Base-by-base conservation (phyloP, 2,329 filamentous ascomycete species). In the Neofusicoccum sp. region DNA sequence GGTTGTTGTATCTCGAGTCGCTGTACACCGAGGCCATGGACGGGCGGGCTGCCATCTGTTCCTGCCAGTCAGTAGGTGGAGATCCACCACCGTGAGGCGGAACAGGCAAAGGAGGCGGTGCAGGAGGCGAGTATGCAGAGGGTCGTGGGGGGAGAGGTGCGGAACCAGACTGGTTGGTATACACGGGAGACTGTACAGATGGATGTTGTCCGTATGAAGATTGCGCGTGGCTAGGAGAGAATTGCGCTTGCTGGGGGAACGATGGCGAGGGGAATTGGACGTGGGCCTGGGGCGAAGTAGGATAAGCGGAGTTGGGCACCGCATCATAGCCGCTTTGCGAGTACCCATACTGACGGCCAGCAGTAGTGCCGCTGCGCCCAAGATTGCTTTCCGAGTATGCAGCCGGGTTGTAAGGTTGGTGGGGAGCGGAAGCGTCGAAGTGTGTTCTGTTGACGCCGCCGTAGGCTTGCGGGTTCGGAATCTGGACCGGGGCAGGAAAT, bases 381-480 rank as follows among this genome's bases (percentile, higher is more conserved):
- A 60, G 65, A 51, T 63, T 68, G 40, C 73, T 70, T 63, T 74
- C 73, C 31, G 74, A 73, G 63, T 79, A 79, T 11, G 74, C 73
- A 26, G 77, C 76, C n/a, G 77, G 77, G 62, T 78, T 78, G 68
- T 79, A 79, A 20, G 75, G 73, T 65, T 73, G 71, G 63, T 74
- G 76, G 1, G 67, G 62, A 4, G 63, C 44, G 31, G 70, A 67
- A 16, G 69, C 66, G 53, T 72, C 70, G 58, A 71, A 76, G 30
- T 62, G 62, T 6, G 73, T 69, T 53, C 72, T 66, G 58, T 70
- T 73, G 26, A 75, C 65, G 56, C 71, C 74, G 44, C 74, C 72
- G 61, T 82, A 93, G 38, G 81, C 79, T 71, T 89, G 84, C 1
- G 90, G 89, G 69, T 93, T 93, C 7, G 74, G 72, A 62, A 71